Evolutionary conservation across 768 basidiomycete genomes (phyloP).

Genomic region (Termitomyces heimii): DNA sequence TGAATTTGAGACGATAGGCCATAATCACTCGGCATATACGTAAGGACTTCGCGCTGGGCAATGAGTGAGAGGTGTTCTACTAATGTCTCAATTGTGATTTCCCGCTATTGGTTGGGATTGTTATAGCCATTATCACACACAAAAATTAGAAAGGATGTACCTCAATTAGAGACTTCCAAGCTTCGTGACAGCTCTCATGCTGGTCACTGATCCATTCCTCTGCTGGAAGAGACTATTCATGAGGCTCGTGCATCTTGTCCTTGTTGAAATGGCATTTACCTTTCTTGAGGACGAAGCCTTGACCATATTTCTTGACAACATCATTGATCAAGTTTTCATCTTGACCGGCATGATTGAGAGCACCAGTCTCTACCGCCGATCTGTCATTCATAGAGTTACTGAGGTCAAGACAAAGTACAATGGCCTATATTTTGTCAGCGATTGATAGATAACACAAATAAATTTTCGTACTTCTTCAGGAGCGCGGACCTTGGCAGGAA

Average conservation of each 20-base stretch:
- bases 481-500: not conserved
- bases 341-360: not conserved
- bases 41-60: not conserved
- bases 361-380: not conserved
- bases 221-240: not conserved
- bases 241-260: not conserved
- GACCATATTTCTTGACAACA: not conserved
- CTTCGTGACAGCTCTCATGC: not conserved
- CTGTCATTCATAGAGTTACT: not conserved
- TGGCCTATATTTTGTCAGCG: not conserved
- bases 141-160: not conserved
- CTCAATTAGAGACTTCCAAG: not conserved
- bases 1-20: too few species aligned
- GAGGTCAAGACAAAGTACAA: not conserved
- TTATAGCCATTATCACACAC: not conserved
- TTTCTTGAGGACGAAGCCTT: not conserved
- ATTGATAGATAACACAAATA: not conserved
- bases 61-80: not conserved
- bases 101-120: not conserved
- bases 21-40: not conserved
- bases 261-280: not conserved
- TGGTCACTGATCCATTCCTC: not conserved
- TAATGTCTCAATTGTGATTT: not conserved
- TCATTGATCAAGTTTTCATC: not conserved
- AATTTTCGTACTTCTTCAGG: not conserved